Evolutionary conservation across 306 rosid genomes (phyloP).

Genomic region (Morella rubra): DNA sequence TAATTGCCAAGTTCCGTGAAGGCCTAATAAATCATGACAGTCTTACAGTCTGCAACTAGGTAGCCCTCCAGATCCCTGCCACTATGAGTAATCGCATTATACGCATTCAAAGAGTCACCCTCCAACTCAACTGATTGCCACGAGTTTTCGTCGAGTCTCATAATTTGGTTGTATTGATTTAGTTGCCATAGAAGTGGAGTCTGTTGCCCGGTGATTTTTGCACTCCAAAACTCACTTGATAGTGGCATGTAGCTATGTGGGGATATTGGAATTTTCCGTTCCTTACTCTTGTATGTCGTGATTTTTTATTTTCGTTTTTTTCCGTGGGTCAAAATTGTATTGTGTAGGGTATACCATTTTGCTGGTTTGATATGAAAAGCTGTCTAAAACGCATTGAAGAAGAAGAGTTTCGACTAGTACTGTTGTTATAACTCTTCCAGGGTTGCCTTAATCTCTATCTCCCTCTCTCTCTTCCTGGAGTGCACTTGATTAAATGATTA

Average conservation of each 20-base stretch:
- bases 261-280: slow-evolving; percentile 29
- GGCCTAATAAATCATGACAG: too few species aligned
- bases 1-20: too few species aligned
- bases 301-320: background rate
- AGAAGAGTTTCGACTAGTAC: slow-evolving; percentile 7
- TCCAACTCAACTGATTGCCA: too few species aligned
- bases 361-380: slow-evolving; percentile 16
- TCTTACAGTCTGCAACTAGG: too few species aligned
- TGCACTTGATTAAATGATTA: background rate
- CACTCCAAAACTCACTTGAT: slow-evolving; percentile 36
- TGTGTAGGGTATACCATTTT: slow-evolving; percentile 19
- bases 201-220: slow-evolving; percentile 38
- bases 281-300: slow-evolving; percentile 29
- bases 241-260: slow-evolving; percentile 24
- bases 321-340: background rate
- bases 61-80: too few species aligned
- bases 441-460: background rate
- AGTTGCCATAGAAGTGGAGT: slow-evolving; percentile 36
- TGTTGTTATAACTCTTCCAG: background rate
- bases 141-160: too few species aligned
- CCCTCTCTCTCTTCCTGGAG: background rate
- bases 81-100: too few species aligned
- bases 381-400: slow-evolving; percentile 22
- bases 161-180: slow-evolving; percentile 15
- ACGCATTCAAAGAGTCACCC: too few species aligned